phyloP scores from a whole-genome alignment of 2,329 filamentous ascomycete species.

The Myriangium duriaei region DNA sequence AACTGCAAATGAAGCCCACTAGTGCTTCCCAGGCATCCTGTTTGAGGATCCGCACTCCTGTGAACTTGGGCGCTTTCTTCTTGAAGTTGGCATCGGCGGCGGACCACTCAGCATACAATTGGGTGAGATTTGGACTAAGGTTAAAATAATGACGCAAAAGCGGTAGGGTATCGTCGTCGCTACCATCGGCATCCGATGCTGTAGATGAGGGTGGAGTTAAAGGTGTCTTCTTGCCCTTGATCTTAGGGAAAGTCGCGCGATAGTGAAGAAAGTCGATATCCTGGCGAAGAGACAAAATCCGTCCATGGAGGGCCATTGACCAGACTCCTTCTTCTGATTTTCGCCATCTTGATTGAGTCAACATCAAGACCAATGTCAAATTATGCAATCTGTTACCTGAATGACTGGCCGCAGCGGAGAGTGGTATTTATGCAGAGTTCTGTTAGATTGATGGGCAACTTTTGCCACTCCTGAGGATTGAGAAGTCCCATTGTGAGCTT shows the following conservation, averaged over 20 bases:
- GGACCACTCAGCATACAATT: slow-evolving; percentile 81
- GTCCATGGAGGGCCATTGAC: slow-evolving; percentile 77
- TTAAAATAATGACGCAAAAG: slow-evolving; percentile 81
- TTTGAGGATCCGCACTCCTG: slow-evolving; percentile 79
- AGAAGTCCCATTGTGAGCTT: slow-evolving; percentile 27
- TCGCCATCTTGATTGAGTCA: slow-evolving; percentile 60
- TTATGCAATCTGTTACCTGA: slow-evolving; percentile 40
- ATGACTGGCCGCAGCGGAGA: slow-evolving; percentile 87
- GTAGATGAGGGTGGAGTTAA: slow-evolving; percentile 28
- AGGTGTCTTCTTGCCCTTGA: slow-evolving; percentile 18
- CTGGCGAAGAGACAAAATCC: slow-evolving; percentile 74
- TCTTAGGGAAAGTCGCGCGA: slow-evolving; percentile 47
- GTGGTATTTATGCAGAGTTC: slow-evolving; percentile 94
- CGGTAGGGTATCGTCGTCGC: slow-evolving; percentile 50
- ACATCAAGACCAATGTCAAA: slow-evolving; percentile 3
- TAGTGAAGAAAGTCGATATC: slow-evolving; percentile 71
- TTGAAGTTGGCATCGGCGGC: slow-evolving; percentile 75
- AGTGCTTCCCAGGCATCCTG: slow-evolving; percentile 96
- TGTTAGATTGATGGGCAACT: slow-evolving; percentile 65
- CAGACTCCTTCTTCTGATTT: slow-evolving; percentile 71
- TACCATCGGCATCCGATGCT: slow-evolving; percentile 20
- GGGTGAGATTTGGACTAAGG: slow-evolving; percentile 59
- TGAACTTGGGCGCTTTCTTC: slow-evolving; percentile 73
- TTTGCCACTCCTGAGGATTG: slow-evolving; percentile 67
- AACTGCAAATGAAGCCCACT: slow-evolving; percentile 92